phyloP scores from a whole-genome alignment of 2,329 filamentous ascomycete species.

The Daldinia sp. region DNA sequence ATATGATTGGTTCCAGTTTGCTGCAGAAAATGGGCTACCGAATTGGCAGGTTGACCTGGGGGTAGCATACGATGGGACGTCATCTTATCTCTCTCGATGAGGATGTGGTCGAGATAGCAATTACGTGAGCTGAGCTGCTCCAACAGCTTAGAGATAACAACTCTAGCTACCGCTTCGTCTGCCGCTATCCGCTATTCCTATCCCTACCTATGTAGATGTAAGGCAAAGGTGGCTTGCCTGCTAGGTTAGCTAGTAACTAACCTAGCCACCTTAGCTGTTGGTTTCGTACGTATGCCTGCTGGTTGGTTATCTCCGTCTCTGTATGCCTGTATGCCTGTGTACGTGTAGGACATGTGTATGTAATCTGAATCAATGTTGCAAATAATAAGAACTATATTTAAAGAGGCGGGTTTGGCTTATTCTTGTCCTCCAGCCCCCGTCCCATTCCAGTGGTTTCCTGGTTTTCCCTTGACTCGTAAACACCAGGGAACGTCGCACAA shows the following conservation, averaged over 20 bases:
- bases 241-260: neutral
- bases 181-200: no score
- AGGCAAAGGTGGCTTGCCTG: neutral
- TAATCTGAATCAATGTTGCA: neutral
- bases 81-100: constrained; percentile 27
- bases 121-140: constrained; percentile 25
- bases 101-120: constrained; percentile 4
- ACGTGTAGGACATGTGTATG: neutral
- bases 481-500: constrained; percentile 8
- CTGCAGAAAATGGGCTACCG: neutral
- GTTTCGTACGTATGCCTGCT: no score
- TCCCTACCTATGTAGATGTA: no score
- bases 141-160: neutral
- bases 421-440: neutral
- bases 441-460: neutral
- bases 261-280: neutral
- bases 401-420: neutral
- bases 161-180: neutral
- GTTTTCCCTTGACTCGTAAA: neutral
- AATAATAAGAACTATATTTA: constrained; percentile 8
- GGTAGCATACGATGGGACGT: constrained; percentile 2
- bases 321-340: neutral
- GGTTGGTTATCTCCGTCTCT: neutral
- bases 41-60: neutral
- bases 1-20: constrained; percentile 17